Evolutionary conservation across 441 rosid genomes (phyloP), one percentile per base, ranked within the genome.

Genomic region (Gossypium lobatum): DNA sequence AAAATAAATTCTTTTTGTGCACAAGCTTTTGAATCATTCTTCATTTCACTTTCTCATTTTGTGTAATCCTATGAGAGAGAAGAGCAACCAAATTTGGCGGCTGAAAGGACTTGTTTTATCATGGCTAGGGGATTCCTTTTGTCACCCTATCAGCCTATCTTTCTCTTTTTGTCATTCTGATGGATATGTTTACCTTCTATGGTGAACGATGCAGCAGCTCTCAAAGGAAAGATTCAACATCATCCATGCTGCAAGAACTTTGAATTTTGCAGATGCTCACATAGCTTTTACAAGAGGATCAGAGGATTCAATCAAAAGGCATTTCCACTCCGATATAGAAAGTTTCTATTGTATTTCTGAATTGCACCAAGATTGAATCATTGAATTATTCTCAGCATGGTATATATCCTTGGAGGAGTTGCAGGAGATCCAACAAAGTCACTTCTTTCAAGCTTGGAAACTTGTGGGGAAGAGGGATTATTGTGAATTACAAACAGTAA

Each of bases 61-160:
- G 23, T 64, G 50, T 37, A 17, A 17, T 37, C 68, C 48, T 14
- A 64, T 64, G 68, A 18, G 8, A 2, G 52, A 37, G 83, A 54
- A 75, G 89, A 75, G 76, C 88, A 1, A 48, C 6, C 53, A 48
- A 48, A 48, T 48, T n/a, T 13, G 16, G 53, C 0, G n/a, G 52
- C n/a, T 46, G 52, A 46, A 46, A 46, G 52, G 13, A 46, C 52
- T 46, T 46, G 52, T 46, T 46, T 46, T 46, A 13, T 46, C n/a
- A 14, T 13, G 52, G 52, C n/a, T 10, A 46, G 52, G n/a, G 16
- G 52, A 13, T 14, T 13, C 5, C n/a, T 11, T 11, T 13, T 46
- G n/a, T 46, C 52, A 8, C 52, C 31, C 31, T 26, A 26, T 26
- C 31, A 26, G 31, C 52, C n/a, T 9, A 46, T 46, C 16, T 46